Percentiles rank a stretch among this genome's conserved stretches.
Conservation (phyloP, 1,139 yeast species). For the Geotrichum klebahnii region DNA sequence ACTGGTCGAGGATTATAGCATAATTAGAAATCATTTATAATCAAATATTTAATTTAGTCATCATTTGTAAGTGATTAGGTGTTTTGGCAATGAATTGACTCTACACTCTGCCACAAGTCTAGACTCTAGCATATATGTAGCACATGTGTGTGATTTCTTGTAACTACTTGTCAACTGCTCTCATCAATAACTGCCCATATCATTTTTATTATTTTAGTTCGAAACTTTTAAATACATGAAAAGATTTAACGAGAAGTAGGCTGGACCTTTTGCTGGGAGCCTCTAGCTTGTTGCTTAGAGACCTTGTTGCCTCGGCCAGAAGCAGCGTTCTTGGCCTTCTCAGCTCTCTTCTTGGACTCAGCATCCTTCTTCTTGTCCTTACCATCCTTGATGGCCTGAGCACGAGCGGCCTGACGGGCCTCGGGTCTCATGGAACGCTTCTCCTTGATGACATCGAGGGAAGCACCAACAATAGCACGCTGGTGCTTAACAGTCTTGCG, state of each 20-base stretch:
- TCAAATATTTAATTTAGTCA: not conserved
- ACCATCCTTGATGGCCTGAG: conserved; percentile 81
- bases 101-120: too few species aligned
- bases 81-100: too few species aligned
- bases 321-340: conserved; percentile 82
- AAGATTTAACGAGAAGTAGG: conserved; percentile 85
- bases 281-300: conserved; percentile 43
- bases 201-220: conserved; percentile 6
- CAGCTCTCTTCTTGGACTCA: conserved; percentile 85
- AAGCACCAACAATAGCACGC: conserved; percentile 99
- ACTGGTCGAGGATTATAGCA: too few species aligned
- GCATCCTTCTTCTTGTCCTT: conserved; percentile 93
- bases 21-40: not conserved
- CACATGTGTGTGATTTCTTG: too few species aligned
- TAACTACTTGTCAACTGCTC: not conserved
- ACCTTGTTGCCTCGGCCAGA: conserved; percentile 75
- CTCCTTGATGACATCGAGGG: conserved; percentile 96
- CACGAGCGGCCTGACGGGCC: conserved; percentile 97
- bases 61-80: too few species aligned
- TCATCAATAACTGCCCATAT: not conserved
- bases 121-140: too few species aligned
- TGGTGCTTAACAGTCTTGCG: conserved; percentile 98
- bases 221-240: conserved; percentile 10
- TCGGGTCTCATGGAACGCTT: conserved; percentile 95
- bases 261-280: conserved; percentile 59